A percentile compares a stretch with the other conserved stretches of the same genome.
These are phyloP conservation scores for Raphidocelis subcapitata DNA, from an alignment of 139 green algal species.

Conservation along the genomic window DNA sequence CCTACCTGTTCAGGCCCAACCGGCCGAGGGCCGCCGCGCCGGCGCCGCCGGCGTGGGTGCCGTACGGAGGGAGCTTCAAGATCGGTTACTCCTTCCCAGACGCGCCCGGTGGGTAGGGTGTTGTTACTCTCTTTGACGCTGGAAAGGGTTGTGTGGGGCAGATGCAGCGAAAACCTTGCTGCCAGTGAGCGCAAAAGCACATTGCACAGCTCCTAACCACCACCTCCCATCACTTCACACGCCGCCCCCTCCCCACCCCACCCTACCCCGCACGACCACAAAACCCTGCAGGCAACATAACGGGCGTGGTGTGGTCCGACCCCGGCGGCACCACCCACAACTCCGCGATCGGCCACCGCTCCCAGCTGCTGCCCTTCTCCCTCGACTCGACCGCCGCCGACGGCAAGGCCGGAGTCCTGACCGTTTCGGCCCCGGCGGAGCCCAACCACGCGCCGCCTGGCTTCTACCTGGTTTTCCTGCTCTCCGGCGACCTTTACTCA, in stretches of 20 bases:
- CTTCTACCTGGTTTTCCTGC: slow-evolving; percentile 10
- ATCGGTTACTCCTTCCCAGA: slow-evolving; percentile 2
- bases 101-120: no score
- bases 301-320: slow-evolving; percentile 4
- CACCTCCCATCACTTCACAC: no score
- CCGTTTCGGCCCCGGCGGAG: not conserved
- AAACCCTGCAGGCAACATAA: not conserved
- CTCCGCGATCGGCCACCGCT: slow-evolving; percentile 12
- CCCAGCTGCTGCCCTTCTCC: slow-evolving; percentile 3
- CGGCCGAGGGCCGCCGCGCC: not conserved
- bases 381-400: not conserved
- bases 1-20: slow-evolving; percentile 6
- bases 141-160: no score
- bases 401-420: not conserved
- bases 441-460: slow-evolving; percentile 5
- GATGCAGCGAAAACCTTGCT: no score
- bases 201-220: no score
- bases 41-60: not conserved
- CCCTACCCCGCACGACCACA: no score
- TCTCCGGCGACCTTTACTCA: not conserved
- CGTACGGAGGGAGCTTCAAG: slow-evolving; percentile 16
- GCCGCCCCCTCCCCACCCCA: no score
- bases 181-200: no score
- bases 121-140: no score
- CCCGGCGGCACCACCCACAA: slow-evolving; percentile 15